Evolutionary conservation across 306 rosid genomes (phyloP), one percentile per base, ranked within the genome.

Genomic region (Cajanus cajan): DNA sequence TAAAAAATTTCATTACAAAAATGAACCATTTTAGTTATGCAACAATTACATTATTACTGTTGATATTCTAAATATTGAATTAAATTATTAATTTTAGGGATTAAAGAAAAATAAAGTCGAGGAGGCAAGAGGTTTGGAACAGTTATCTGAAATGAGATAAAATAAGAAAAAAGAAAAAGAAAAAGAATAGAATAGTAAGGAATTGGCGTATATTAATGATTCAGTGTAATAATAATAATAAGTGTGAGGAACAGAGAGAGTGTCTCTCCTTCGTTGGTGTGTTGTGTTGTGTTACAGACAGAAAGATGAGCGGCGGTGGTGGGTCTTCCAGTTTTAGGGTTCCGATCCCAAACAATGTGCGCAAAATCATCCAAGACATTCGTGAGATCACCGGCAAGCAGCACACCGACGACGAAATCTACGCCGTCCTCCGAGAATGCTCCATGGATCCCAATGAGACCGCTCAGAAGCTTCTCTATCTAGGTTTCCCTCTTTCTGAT

Each of bases 361-460:
- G 84, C 72, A 87, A 76, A 79, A 88, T 67, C 76, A 89, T 93
- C 61, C 78, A 80, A 2, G 79, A 89, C 83, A 93, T 93, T 55
- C 86, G 94, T 33, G 97, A 93, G 87, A 93, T 89, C 82, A 90
- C 97, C 21, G 90, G 89, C 10, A 93, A 90, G 57, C 93, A 87
- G 69, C 97, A 93, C 86, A 82, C 90, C 82, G 96, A 93, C 87
- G 97, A 93, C 1, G 97, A 93, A 73, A 90, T 93, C 86, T 93
- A 85, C 79, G 72, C 91, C 8, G 90, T 93, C 78, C 94, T 90
- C 65, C 78, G 39, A 14, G 97, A 93, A 81, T 90, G 89, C 21
- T 85, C 92, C 41, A 89, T 93, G 97, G 97, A 93, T 90, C 97
- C 96, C 80, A 85, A 93, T 41, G 97, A 93, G 84, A 89, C 97